These are phyloP conservation scores for Cryptosporidium bovis DNA, from an alignment of 169 alveolate species.

Conservation along the genomic window DNA sequence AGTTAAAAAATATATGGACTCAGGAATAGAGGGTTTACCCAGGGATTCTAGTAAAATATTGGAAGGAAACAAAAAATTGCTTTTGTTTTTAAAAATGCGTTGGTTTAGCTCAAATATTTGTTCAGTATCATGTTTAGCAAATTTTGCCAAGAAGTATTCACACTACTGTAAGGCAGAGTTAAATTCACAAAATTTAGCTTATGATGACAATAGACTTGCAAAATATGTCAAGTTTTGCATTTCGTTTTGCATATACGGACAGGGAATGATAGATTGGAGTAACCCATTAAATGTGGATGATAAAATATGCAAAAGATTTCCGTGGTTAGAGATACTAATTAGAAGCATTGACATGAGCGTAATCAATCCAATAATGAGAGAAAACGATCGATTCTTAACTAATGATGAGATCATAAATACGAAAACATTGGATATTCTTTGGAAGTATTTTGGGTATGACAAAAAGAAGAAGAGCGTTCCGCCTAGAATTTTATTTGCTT, in stretches of 20 bases:
- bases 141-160: constrained; percentile 43
- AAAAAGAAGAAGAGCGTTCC: constrained; percentile 35
- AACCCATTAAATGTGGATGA: constrained; percentile 51
- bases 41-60: constrained; percentile 17
- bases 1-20: constrained; percentile 47
- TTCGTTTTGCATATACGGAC: constrained; percentile 63
- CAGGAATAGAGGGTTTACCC: constrained; percentile 55
- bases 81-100: constrained; percentile 61
- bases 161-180: constrained; percentile 72
- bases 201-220: constrained; percentile 39
- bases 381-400: constrained; percentile 36
- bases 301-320: constrained; percentile 48
- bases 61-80: constrained; percentile 55
- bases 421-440: constrained; percentile 23
- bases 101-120: constrained; percentile 33
- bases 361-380: constrained; percentile 34
- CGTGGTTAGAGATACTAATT: constrained; percentile 42
- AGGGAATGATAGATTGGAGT: constrained; percentile 58
- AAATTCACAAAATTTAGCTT: constrained; percentile 11
- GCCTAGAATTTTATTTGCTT: constrained; percentile 47
- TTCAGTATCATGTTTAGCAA: constrained; percentile 29
- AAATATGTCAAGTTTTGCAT: constrained; percentile 64
- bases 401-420: constrained; percentile 37
- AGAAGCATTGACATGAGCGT: constrained; percentile 64
- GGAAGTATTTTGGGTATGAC: constrained; percentile 44